A percentile compares a stretch with the other conserved stretches of the same genome.
These are phyloP conservation scores for Yarrowia keelungensis DNA, from an alignment of 805 yeast genomes.

Conservation along the genomic window DNA sequence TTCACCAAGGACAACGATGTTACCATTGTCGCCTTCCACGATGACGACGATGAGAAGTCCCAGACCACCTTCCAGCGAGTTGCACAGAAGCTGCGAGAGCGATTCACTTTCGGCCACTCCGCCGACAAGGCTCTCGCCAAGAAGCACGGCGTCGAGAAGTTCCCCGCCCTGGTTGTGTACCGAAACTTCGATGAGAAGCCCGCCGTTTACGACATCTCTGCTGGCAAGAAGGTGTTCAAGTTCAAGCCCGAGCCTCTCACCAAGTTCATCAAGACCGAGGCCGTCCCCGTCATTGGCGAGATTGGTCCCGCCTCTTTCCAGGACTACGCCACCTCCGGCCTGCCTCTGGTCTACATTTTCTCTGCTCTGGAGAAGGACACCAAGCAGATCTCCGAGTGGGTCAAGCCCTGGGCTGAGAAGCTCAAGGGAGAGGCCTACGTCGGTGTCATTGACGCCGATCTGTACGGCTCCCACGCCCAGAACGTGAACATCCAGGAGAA, in stretches of 20 bases:
- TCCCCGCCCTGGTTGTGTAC: slow-evolving; percentile 59
- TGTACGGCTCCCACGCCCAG: slow-evolving; percentile 85
- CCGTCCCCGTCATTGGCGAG: slow-evolving; percentile 87
- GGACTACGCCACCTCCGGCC: slow-evolving; percentile 69
- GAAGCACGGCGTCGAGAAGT: slow-evolving; percentile 51
- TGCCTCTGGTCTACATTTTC: slow-evolving; percentile 90
- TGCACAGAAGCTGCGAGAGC: slow-evolving; percentile 71
- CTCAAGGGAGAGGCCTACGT: slow-evolving; percentile 82
- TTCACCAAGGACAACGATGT: slow-evolving; percentile 54
- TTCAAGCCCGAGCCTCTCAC: slow-evolving; percentile 53
- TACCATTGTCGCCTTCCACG: slow-evolving; percentile 63
- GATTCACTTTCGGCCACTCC: slow-evolving; percentile 63
- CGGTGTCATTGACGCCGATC: slow-evolving; percentile 83
- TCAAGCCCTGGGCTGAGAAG: slow-evolving; percentile 71
- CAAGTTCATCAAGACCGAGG: slow-evolving; percentile 64
- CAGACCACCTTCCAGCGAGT: slow-evolving; percentile 66
- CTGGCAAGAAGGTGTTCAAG: slow-evolving; percentile 44
- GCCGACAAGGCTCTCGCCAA: slow-evolving; percentile 53
- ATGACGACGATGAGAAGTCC: slow-evolving; percentile 55
- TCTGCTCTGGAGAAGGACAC: slow-evolving; percentile 74
- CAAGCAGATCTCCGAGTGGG: slow-evolving; percentile 58
- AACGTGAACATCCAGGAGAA: slow-evolving; percentile 81
- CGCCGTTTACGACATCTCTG: slow-evolving; percentile 46
- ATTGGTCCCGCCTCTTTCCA: slow-evolving; percentile 80
- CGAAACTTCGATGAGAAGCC: slow-evolving; percentile 49